These are phyloP conservation scores for Solanum rostratum DNA, from an alignment of 257 asterid genomes.

Conservation along the genomic window DNA sequence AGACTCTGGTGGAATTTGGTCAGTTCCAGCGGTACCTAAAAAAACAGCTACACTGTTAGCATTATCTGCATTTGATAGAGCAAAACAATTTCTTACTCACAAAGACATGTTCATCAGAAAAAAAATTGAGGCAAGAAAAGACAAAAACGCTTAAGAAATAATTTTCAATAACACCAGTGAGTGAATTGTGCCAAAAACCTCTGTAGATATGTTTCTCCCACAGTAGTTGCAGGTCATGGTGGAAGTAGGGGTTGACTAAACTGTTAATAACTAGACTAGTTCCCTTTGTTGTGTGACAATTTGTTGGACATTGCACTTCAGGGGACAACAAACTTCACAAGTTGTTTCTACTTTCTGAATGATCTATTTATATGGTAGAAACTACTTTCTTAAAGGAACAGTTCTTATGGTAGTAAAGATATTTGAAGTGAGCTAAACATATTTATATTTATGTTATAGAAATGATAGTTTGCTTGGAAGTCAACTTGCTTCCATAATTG, in stretches of 20 bases:
- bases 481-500: background rate
- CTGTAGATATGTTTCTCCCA: background rate
- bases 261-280: background rate
- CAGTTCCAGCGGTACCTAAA: constrained; percentile 60
- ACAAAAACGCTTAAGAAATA: background rate
- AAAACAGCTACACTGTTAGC: constrained; percentile 4
- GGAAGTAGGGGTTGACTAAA: background rate
- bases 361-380: background rate
- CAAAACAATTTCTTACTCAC: background rate
- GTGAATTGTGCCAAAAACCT: background rate
- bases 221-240: background rate
- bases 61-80: background rate
- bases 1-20: constrained; percentile 52
- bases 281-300: background rate
- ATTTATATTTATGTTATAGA: background rate
- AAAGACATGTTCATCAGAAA: background rate
- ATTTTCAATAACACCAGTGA: background rate
- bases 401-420: background rate
- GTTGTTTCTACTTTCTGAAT: background rate
- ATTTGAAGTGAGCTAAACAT: background rate
- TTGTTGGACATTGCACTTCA: background rate
- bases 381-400: background rate
- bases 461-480: background rate
- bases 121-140: background rate
- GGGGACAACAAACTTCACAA: background rate